Evolutionary conservation across 2,329 filamentous ascomycete species (phyloP).

Genomic region (Exophiala dermatitidis): DNA sequence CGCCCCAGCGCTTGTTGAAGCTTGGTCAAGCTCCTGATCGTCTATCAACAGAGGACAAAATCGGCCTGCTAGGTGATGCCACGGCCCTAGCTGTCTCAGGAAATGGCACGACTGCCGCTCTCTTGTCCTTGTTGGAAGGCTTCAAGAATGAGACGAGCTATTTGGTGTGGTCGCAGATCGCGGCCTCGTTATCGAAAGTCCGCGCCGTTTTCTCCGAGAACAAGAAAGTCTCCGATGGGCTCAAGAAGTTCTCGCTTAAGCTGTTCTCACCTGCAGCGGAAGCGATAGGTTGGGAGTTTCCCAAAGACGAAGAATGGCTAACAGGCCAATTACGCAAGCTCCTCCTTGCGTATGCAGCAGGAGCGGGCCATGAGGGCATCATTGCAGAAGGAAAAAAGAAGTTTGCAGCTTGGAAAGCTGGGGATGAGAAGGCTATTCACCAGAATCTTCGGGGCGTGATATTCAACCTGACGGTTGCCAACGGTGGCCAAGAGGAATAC

Average conservation of each 20-base stretch:
- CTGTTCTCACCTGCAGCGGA: constrained; percentile 68
- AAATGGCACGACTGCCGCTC: constrained; percentile 69
- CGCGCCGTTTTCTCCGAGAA: constrained; percentile 81
- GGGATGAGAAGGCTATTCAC: constrained; percentile 63
- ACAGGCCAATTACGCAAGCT: constrained; percentile 74
- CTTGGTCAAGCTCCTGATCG: constrained; percentile 69
- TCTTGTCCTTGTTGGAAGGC: constrained; percentile 78
- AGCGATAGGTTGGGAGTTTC: constrained; percentile 78
- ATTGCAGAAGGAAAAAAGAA: constrained; percentile 67
- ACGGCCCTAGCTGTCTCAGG: constrained; percentile 84
- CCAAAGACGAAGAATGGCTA: constrained; percentile 71
- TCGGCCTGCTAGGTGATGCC: constrained; percentile 83
- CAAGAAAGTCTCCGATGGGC: constrained; percentile 59
- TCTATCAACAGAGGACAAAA: constrained; percentile 80
- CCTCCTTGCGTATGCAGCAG: constrained; percentile 67
- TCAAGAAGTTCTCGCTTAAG: constrained; percentile 70
- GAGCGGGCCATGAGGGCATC: constrained; percentile 64
- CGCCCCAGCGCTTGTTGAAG: constrained; percentile 71
- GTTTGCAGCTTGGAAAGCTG: constrained; percentile 70
- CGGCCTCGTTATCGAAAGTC: constrained; percentile 66
- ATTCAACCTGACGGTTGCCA: constrained; percentile 70
- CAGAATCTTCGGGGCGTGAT: constrained; percentile 73
- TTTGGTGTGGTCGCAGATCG: constrained; percentile 81
- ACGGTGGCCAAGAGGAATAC: constrained; percentile 63
- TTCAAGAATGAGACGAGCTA: constrained; percentile 76